Evolutionary conservation across 768 basidiomycete genomes (phyloP).

Genomic region (Mycena kentingensis): DNA sequence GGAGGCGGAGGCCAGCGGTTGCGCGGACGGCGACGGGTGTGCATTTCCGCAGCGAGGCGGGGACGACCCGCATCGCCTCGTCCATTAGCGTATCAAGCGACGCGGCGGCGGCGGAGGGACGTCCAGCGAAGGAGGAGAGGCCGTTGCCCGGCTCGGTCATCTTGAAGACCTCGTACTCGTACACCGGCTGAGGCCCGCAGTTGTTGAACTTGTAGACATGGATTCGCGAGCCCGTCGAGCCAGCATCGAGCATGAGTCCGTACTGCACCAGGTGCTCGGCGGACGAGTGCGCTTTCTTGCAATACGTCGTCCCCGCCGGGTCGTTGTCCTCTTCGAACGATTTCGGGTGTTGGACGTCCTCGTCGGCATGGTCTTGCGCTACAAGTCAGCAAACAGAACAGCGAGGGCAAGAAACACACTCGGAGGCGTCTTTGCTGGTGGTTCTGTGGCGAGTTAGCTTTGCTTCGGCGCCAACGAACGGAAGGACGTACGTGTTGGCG

Average conservation of each 20-base stretch:
- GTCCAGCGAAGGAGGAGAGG: constrained; percentile 62
- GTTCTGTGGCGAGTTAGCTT: neutral
- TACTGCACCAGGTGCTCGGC: constrained; percentile 75
- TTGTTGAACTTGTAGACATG: constrained; percentile 99
- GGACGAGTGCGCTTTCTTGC: constrained; percentile 55
- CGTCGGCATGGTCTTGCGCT: constrained; percentile 15
- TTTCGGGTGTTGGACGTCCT: constrained; percentile 38
- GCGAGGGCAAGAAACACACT: constrained; percentile 10
- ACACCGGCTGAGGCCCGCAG: constrained; percentile 70
- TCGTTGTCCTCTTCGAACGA: constrained; percentile 77
- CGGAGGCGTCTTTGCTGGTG: constrained; percentile 1
- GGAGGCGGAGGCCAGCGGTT: constrained; percentile 79
- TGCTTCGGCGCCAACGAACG: too few relatives aligned
- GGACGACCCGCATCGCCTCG: constrained; percentile 79
- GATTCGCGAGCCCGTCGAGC: constrained; percentile 95
- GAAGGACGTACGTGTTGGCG: constrained; percentile 1
- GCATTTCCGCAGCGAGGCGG: constrained; percentile 64
- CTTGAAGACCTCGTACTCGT: constrained; percentile 94
- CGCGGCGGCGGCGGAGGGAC: constrained; percentile 71
- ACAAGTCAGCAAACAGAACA: constrained; percentile 1
- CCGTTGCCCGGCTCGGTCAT: constrained; percentile 68
- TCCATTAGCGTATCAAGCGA: constrained; percentile 80
- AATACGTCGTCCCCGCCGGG: constrained; percentile 71
- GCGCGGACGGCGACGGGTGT: constrained; percentile 92
- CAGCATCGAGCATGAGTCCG: constrained; percentile 97